Percentiles rank a stretch among this genome's conserved stretches.
phyloP scores from a whole-genome alignment of 1,284 basidiomycete species.

The Tilletia setariae region DNA sequence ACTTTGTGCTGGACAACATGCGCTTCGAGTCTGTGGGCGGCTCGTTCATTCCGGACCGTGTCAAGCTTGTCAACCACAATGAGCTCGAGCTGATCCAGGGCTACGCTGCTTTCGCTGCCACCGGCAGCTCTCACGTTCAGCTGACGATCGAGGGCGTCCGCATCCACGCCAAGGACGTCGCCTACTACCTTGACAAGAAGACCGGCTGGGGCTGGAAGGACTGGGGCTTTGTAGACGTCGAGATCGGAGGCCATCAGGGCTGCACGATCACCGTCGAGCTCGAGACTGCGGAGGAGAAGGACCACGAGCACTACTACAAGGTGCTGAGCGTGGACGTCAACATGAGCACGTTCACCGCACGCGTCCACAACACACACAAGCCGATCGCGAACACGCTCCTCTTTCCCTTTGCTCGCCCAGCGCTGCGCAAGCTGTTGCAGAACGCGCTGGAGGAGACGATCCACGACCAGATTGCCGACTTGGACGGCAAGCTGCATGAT shows the following conservation, averaged over 20 bases:
- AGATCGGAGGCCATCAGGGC: constrained; percentile 56
- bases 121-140: constrained; percentile 55
- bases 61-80: constrained; percentile 56
- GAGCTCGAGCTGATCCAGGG: constrained; percentile 57
- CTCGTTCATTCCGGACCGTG: constrained; percentile 58
- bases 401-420: constrained; percentile 43
- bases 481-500: constrained; percentile 52
- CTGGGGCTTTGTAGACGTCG: constrained; percentile 57
- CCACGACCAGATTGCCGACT: constrained; percentile 35
- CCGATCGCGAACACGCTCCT: constrained; percentile 49
- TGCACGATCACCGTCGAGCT: constrained; percentile 57
- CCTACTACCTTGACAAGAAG: constrained; percentile 58
- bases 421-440: constrained; percentile 39
- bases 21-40: constrained; percentile 54
- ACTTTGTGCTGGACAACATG: constrained; percentile 57
- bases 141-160: constrained; percentile 57
- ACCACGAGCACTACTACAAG: constrained; percentile 58
- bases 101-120: constrained; percentile 56
- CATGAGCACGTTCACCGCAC: constrained; percentile 52
- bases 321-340: constrained; percentile 58
- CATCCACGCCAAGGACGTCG: constrained; percentile 57
- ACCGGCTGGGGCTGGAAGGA: constrained; percentile 56
- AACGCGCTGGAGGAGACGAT: constrained; percentile 55
- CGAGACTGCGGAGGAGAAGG: constrained; percentile 57
- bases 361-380: constrained; percentile 41